Percentiles rank a stretch among this genome's conserved stretches.
Evolutionary conservation across 352 stramenopile species (phyloP).

Genomic region (Globisporangium camurandrum): DNA sequence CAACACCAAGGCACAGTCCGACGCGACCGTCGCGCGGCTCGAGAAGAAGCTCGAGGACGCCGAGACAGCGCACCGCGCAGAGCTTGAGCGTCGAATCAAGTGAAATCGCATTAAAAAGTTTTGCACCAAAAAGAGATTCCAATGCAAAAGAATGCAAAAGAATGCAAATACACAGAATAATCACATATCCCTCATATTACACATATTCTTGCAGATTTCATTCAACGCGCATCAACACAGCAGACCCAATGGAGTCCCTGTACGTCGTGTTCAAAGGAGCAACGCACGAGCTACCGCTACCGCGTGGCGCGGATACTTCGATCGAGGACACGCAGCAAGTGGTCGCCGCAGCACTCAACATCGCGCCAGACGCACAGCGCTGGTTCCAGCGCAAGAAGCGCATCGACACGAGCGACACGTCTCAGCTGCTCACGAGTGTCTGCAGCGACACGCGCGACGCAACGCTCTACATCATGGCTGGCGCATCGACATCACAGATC

Average conservation of each 20-base stretch:
- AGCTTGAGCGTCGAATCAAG: no score
- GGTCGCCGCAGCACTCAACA: constrained; percentile 18
- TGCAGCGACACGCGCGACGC: constrained; percentile 18
- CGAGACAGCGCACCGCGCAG: no score
- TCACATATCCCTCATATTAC: no score
- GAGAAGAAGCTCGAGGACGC: no score
- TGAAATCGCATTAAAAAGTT: no score
- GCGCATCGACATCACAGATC: constrained; percentile 37
- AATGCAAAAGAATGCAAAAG: no score
- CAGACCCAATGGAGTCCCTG: constrained; percentile 31
- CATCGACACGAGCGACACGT: constrained; percentile 24
- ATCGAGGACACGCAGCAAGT: constrained; percentile 29
- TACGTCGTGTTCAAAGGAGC: constrained; percentile 42
- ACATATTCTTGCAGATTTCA: no score
- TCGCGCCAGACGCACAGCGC: constrained; percentile 38
- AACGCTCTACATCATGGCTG: constrained; percentile 35
- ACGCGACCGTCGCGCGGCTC: no score
- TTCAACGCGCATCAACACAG: no score
- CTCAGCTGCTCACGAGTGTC: constrained; percentile 12
- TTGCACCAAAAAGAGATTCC: no score
- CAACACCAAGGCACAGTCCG: no score
- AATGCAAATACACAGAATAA: no score
- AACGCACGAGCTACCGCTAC: constrained; percentile 20
- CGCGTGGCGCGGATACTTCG: constrained; percentile 14
- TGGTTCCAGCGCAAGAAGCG: constrained; percentile 50